Evolutionary conservation across 176 grass and related monocot genomes (phyloP).

Genomic region (Panicum miliaceum): DNA sequence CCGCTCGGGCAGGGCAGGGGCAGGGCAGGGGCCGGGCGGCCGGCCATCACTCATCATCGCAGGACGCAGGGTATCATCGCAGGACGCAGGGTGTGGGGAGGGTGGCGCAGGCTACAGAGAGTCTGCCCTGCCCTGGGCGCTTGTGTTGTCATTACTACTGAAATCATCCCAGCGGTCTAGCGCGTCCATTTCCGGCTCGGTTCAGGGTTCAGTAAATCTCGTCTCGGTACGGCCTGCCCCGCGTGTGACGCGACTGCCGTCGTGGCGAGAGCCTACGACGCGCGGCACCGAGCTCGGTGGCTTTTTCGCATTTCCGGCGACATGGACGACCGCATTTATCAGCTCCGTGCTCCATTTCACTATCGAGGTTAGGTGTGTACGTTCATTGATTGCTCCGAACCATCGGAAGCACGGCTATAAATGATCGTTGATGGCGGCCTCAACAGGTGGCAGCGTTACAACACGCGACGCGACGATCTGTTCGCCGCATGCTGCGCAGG

Average conservation of each 20-base stretch:
- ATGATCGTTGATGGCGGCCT: not conserved
- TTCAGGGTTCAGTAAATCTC: not conserved
- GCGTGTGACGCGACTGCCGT: not conserved
- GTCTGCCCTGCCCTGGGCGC: not conserved
- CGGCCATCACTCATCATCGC: slow-evolving; percentile 8
- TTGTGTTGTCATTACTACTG: not conserved
- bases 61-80: not conserved
- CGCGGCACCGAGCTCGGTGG: not conserved
- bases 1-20: not conserved
- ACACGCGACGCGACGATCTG: not conserved
- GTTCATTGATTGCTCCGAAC: slow-evolving; percentile 39
- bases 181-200: not conserved
- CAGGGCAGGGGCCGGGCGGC: not conserved
- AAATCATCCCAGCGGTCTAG: not conserved
- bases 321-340: slow-evolving; percentile 25
- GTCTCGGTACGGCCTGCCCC: no score
- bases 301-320: not conserved
- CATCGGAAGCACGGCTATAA: not conserved
- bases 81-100: not conserved
- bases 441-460: slow-evolving; percentile 39
- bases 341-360: not conserved
- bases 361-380: not conserved
- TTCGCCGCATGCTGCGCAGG: not conserved
- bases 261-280: not conserved
- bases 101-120: not conserved